Evolutionary conservation across 179 eudicot genomes (phyloP), one percentile per base, ranked within the genome.

Genomic region (Spergularia azorica): DNA sequence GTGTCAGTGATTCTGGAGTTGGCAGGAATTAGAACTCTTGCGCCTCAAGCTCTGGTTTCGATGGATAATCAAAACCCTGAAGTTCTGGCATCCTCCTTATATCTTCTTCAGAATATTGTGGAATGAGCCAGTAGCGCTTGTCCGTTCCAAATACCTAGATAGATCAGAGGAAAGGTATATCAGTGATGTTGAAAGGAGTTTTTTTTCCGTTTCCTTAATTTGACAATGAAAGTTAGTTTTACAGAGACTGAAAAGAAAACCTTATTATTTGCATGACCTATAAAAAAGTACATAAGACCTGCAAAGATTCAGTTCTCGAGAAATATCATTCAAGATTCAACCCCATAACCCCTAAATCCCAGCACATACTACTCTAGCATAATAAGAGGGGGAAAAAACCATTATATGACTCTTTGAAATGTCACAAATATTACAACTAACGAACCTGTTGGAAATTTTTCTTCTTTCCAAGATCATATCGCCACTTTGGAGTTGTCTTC

Each of bases 371-470:
- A 46, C 50, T 46, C 9, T 6, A 46, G 50, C 9, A 46, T 46
- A 9, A 46, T 46, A 46, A 46, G 50, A 46, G 50, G 9, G 5
- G 48, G 48, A 43, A 7, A 43, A 43, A 46, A 6, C 10, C 50
- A 46, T 46, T 6, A 0, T 46, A 6, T 46, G 39, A 36, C 39
- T 0, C 39, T 36, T 2, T 12, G 11, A 55, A 43, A 26, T 15
- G 51, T 7, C 54, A 43, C 39, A 32, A 17, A 14, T 64, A 9
- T 68, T 4, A 71, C 20, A 54, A 32, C 1, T 4, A 58, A 72
- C 74, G 43, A 52, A 93, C 99, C 99, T 95, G 99, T 81, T 91
- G 89, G 83, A 95, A 95, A 78, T 95, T 95, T 81, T 88, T 95
- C 92, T 80, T 95, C 82, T 89, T 89, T 76, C 99, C 99, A 76